phyloP scores from a whole-genome alignment of 1,139 yeast genomes.

The Yamadazyma atlantica region DNA sequence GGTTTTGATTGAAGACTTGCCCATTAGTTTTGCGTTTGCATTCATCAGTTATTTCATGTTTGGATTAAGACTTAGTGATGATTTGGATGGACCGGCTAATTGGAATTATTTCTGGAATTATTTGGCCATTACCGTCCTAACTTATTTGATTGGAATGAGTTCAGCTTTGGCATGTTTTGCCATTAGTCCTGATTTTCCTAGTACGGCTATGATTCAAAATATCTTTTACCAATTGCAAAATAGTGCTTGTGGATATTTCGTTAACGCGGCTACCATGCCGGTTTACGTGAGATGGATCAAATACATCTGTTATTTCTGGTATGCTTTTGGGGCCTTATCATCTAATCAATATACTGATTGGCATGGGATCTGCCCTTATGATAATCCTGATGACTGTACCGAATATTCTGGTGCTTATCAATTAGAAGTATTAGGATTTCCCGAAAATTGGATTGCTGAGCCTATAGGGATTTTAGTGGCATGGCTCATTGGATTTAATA shows the following conservation, averaged over 20 bases:
- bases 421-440: constrained; percentile 59
- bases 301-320: constrained; percentile 75
- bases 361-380: constrained; percentile 56
- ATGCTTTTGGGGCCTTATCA: constrained; percentile 66
- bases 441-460: constrained; percentile 61
- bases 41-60: constrained; percentile 72
- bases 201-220: constrained; percentile 63
- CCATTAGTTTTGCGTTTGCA: constrained; percentile 60
- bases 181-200: constrained; percentile 61
- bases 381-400: constrained; percentile 23
- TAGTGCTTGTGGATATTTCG: constrained; percentile 80
- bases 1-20: constrained; percentile 66
- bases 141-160: constrained; percentile 56
- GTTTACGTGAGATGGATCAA: constrained; percentile 86
- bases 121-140: constrained; percentile 57
- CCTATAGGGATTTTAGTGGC: constrained; percentile 64
- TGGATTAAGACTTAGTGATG: constrained; percentile 51
- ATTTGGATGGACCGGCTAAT: constrained; percentile 17
- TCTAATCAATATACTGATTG: constrained; percentile 67
- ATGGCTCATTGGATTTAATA: constrained; percentile 58
- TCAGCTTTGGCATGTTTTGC: constrained; percentile 59
- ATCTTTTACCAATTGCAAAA: constrained; percentile 69
- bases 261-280: constrained; percentile 72
- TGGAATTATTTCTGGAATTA: constrained; percentile 54
- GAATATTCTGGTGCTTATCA: constrained; percentile 57